A percentile compares a stretch with the other conserved stretches of the same genome.
phyloP scores from a whole-genome alignment of 495 filamentous ascomycete genomes.

The Trichocladium uniseriatum region DNA sequence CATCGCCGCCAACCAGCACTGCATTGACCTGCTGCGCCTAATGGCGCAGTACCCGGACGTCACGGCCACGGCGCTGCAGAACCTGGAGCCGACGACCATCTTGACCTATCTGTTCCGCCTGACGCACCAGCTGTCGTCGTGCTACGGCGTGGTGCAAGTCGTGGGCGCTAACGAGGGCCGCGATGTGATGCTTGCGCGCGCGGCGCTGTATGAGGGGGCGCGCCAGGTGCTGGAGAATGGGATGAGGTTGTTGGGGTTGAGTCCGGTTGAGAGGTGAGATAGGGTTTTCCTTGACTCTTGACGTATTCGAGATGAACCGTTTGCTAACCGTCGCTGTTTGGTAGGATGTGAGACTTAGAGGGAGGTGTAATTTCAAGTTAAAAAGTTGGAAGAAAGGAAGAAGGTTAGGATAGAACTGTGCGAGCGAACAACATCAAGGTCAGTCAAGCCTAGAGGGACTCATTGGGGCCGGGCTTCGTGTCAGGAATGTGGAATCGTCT shows the following conservation, averaged over 20 bases:
- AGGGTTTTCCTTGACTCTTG: too few relatives aligned
- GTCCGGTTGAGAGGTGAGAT: slow-evolving; percentile 57
- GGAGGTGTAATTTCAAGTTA: too few relatives aligned
- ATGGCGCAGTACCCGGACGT: slow-evolving; percentile 57
- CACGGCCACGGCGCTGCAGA: slow-evolving; percentile 50
- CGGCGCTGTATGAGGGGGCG: slow-evolving; percentile 72
- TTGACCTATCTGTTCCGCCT: slow-evolving; percentile 80
- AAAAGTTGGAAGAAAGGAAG: too few relatives aligned
- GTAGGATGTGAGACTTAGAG: too few relatives aligned
- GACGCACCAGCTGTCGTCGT: slow-evolving; percentile 72
- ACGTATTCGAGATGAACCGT: too few relatives aligned
- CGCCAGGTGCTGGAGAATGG: slow-evolving; percentile 70
- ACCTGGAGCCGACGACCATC: slow-evolving; percentile 55
- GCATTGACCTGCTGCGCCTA: slow-evolving; percentile 47
- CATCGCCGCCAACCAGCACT: slow-evolving; percentile 29
- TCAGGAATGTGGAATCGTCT: too few relatives aligned
- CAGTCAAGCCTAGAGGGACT: too few relatives aligned
- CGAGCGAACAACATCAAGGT: too few relatives aligned
- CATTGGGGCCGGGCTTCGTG: too few relatives aligned
- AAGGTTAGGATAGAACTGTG: too few relatives aligned
- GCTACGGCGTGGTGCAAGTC: slow-evolving; percentile 71
- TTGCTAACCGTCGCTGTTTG: too few relatives aligned
- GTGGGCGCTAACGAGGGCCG: slow-evolving; percentile 50
- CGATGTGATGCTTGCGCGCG: slow-evolving; percentile 60
- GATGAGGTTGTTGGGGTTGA: slow-evolving; percentile 71